phyloP scores from a whole-genome alignment of 805 yeast genomes.

The Candida boleticola region DNA sequence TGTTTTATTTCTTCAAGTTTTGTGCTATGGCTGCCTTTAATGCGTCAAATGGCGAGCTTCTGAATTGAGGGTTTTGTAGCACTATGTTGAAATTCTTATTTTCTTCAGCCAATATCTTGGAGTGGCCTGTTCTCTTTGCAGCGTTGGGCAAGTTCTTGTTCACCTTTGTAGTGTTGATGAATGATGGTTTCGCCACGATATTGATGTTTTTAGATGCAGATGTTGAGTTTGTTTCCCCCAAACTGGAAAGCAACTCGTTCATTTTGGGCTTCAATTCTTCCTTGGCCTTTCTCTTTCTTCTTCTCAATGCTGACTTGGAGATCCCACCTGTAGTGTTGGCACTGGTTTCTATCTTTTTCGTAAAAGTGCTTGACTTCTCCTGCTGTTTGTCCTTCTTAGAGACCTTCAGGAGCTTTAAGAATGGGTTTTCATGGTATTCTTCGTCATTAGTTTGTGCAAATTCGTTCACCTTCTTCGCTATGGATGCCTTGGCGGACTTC shows the following conservation, averaged over 20 bases:
- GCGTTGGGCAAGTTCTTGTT: constrained; percentile 52
- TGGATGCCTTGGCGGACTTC: constrained; percentile 20
- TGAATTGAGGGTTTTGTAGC: constrained; percentile 52
- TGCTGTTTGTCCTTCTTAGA: constrained; percentile 53
- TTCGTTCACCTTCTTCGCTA: constrained; percentile 19
- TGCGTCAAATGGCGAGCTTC: constrained; percentile 62
- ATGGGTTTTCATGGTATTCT: constrained; percentile 40
- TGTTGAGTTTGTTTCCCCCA: constrained; percentile 23
- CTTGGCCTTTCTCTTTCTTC: constrained; percentile 58
- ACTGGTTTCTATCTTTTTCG: constrained; percentile 27
- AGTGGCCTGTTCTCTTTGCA: constrained; percentile 36
- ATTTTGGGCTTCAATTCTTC: constrained; percentile 67
- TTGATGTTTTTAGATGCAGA: not conserved
- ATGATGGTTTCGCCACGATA: constrained; percentile 11
- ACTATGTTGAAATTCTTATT: constrained; percentile 56
- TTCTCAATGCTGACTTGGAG: constrained; percentile 63
- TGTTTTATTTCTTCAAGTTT: constrained; percentile 17
- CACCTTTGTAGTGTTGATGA: constrained; percentile 19
- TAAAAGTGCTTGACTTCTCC: constrained; percentile 37
- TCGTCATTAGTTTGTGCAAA: constrained; percentile 19
- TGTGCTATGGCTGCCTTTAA: constrained; percentile 52
- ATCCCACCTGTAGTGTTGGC: constrained; percentile 44
- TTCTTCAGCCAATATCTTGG: constrained; percentile 56
- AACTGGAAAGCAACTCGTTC: constrained; percentile 56
- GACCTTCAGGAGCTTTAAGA: constrained; percentile 50